Conservation (phyloP, 164 flowering plant genomes). For the Liquidambar formosana region DNA sequence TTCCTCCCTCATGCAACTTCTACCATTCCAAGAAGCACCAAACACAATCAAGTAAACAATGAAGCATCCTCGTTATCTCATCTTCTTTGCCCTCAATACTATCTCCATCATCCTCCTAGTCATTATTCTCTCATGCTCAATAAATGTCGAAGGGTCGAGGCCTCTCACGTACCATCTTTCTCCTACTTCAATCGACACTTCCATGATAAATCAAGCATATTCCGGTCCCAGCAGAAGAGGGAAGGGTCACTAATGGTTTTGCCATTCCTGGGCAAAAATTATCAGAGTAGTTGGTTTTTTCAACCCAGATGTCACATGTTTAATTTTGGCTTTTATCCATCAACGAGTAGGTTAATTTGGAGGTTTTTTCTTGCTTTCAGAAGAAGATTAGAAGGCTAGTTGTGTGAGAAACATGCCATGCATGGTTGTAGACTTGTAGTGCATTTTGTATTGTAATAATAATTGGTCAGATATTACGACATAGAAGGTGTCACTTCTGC, state of each 20-base stretch:
- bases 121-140: background rate
- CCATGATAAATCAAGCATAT: constrained; percentile 4
- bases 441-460: no score
- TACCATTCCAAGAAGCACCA: background rate
- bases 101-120: background rate
- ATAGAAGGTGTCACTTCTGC: no score
- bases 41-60: background rate
- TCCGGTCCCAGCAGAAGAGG: constrained; percentile 22
- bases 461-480: no score
- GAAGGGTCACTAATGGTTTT: constrained; percentile 6
- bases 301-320: no score
- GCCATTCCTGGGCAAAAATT: background rate
- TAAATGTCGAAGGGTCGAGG: constrained; percentile 6
- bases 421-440: no score
- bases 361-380: no score
- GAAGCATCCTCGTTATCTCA: background rate
- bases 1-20: no score
- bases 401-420: no score
- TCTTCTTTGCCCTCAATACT: background rate
- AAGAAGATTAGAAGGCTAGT: no score
- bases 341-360: no score
- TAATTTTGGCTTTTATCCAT: no score
- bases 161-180: background rate
- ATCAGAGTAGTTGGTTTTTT: background rate
- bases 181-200: background rate